These are phyloP conservation scores for Simplicillium sp. DNA, from an alignment of 2,329 filamentous ascomycete species.

Conservation along the genomic window DNA sequence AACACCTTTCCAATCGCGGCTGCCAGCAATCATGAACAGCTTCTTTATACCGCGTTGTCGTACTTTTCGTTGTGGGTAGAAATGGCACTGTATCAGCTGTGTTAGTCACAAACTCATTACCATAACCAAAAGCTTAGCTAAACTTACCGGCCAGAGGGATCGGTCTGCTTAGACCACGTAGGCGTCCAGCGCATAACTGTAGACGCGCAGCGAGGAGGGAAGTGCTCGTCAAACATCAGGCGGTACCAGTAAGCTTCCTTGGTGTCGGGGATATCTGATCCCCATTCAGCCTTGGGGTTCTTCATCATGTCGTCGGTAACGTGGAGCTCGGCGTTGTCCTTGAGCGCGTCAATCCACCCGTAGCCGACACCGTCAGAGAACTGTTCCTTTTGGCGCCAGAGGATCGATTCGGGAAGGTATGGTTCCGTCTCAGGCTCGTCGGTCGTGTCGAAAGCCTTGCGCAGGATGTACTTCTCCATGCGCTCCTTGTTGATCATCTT, in stretches of 20 bases:
- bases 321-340: slow-evolving; percentile 82
- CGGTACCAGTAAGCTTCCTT: slow-evolving; percentile 99
- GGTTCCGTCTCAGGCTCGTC: slow-evolving; percentile 73
- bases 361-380: slow-evolving; percentile 98
- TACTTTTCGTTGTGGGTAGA: slow-evolving; percentile 69
- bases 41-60: slow-evolving; percentile 32
- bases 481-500: slow-evolving; percentile 89
- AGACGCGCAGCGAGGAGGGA: slow-evolving; percentile 80
- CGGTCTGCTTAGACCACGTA: slow-evolving; percentile 92
- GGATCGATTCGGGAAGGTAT: slow-evolving; percentile 91
- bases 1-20: neutral
- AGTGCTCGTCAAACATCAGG: slow-evolving; percentile 97
- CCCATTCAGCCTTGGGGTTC: slow-evolving; percentile 97
- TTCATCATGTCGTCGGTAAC: slow-evolving; percentile 98
- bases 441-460: slow-evolving; percentile 92
- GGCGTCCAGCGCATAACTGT: slow-evolving; percentile 97
- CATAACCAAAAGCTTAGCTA: neutral
- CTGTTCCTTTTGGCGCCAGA: slow-evolving; percentile 99
- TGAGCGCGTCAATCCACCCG: slow-evolving; percentile 96
- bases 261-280: slow-evolving; percentile 80
- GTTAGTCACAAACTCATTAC: slow-evolving; percentile 7
- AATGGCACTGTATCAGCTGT: slow-evolving; percentile 51
- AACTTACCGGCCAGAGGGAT: slow-evolving; percentile 80
- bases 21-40: neutral
- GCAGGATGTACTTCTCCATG: slow-evolving; percentile 96